A percentile compares a stretch with the other conserved stretches of the same genome.
These are phyloP conservation scores for Boletellus ananiceps DNA, from an alignment of 768 basidiomycete species.

Conservation along the genomic window DNA sequence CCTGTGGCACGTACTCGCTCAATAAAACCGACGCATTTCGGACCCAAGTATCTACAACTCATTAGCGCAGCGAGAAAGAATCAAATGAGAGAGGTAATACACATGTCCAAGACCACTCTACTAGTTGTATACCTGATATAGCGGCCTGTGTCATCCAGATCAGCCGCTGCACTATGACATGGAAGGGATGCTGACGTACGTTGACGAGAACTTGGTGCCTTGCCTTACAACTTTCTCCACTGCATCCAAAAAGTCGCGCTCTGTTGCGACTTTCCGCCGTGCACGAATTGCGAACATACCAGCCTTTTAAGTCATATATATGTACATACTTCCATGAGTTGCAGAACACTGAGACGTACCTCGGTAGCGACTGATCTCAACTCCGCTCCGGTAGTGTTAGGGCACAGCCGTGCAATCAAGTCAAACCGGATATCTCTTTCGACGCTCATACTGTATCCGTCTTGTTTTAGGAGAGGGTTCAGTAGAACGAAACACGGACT, in stretches of 20 bases:
- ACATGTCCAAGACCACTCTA: slow-evolving; percentile 11
- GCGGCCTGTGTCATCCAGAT: slow-evolving; percentile 46
- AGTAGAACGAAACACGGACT: slow-evolving; percentile 12
- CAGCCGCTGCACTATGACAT: not conserved
- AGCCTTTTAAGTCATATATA: slow-evolving; percentile 75
- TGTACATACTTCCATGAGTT: slow-evolving; percentile 69
- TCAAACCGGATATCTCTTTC: slow-evolving; percentile 97
- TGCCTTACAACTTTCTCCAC: slow-evolving; percentile 98
- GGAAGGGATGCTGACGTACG: slow-evolving; percentile 48
- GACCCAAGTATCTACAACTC: not conserved
- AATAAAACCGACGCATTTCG: not conserved
- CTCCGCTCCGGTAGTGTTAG: slow-evolving; percentile 98
- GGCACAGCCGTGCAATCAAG: slow-evolving; percentile 93
- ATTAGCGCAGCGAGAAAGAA: not conserved
- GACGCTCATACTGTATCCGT: slow-evolving; percentile 77
- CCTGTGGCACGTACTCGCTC: too few relatives aligned
- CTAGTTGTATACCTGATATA: slow-evolving; percentile 95
- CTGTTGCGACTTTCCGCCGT: slow-evolving; percentile 92
- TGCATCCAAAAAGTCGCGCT: slow-evolving; percentile 95
- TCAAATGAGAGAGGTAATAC: slow-evolving; percentile 12
- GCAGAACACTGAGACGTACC: slow-evolving; percentile 37
- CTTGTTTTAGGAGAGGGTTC: not conserved
- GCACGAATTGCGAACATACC: slow-evolving; percentile 99
- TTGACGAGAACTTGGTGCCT: slow-evolving; percentile 97
- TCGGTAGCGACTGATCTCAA: slow-evolving; percentile 95